These are phyloP conservation scores for Leucocoprinus birnbaumii DNA, from an alignment of 768 basidiomycete species.

Conservation along the genomic window DNA sequence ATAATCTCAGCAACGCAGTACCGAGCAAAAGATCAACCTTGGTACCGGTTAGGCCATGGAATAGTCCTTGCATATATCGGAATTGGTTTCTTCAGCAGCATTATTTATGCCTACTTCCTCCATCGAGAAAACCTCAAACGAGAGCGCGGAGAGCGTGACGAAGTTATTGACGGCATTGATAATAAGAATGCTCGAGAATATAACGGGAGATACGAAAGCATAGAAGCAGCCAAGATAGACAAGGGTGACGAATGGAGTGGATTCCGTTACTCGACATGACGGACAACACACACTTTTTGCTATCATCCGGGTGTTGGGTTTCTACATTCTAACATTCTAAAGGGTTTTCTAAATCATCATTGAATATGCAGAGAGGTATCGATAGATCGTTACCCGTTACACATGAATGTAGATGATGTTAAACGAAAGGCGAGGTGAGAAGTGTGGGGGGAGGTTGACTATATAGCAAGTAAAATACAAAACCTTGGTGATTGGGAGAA, in stretches of 20 bases:
- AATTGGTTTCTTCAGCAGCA: slow-evolving; percentile 56
- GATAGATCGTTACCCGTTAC: neutral
- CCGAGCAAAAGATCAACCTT: slow-evolving; percentile 59
- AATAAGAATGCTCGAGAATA: slow-evolving; percentile 39
- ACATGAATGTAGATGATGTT: slow-evolving; percentile 10
- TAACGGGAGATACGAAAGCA: slow-evolving; percentile 52
- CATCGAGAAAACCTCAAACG: slow-evolving; percentile 58
- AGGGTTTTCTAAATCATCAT: slow-evolving; percentile 15
- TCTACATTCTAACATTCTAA: slow-evolving; percentile 7
- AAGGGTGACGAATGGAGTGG: slow-evolving; percentile 78
- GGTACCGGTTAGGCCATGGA: slow-evolving; percentile 69
- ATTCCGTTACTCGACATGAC: slow-evolving; percentile 61
- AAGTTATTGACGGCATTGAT: slow-evolving; percentile 51
- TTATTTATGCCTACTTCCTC: slow-evolving; percentile 44
- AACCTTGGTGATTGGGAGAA: neutral
- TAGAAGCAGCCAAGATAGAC: slow-evolving; percentile 54
- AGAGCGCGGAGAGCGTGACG: slow-evolving; percentile 67
- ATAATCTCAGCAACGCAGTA: slow-evolving; percentile 41
- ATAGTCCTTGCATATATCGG: slow-evolving; percentile 69
- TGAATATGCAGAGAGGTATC: slow-evolving; percentile 9
- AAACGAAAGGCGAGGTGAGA: slow-evolving; percentile 5
- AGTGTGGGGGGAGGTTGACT: slow-evolving; percentile 10
- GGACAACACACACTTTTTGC: neutral
- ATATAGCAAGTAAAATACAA: slow-evolving; percentile 26
- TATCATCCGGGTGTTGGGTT: neutral